Conservation (phyloP, 106 monocot species). For the Phalaenopsis aphrodite region DNA sequence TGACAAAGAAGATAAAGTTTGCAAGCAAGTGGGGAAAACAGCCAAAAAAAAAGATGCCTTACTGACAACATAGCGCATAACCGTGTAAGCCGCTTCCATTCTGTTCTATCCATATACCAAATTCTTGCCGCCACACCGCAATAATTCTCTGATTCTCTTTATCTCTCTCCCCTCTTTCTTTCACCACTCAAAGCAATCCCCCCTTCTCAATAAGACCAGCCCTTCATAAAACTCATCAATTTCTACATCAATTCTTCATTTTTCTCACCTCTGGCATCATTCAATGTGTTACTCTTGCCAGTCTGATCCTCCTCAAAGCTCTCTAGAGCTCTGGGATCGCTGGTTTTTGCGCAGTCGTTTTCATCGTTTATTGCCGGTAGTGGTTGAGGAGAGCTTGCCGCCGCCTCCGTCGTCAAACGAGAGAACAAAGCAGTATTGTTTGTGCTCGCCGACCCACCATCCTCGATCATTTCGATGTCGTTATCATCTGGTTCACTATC, state of each 20-base stretch:
- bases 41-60: neutral
- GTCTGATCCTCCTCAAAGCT: neutral
- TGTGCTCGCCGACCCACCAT: conserved; percentile 17
- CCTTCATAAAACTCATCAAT: neutral
- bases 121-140: neutral
- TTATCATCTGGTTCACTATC: conserved; percentile 1
- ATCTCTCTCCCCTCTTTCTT: neutral
- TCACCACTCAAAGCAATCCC: neutral
- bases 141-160: neutral
- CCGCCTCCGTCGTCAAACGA: neutral
- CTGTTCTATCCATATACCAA: neutral
- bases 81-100: neutral
- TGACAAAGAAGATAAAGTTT: neutral
- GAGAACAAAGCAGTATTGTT: neutral
- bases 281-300: neutral
- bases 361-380: neutral
- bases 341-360: neutral
- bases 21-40: neutral
- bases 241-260: neutral
- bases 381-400: neutral
- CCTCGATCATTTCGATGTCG: conserved; percentile 25
- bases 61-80: neutral
- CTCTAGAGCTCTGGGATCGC: neutral
- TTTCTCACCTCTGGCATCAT: neutral
- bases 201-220: no score